phyloP scores from a whole-genome alignment of 2,329 filamentous ascomycete genomes.

The Tolypocladium ovalisporum region DNA sequence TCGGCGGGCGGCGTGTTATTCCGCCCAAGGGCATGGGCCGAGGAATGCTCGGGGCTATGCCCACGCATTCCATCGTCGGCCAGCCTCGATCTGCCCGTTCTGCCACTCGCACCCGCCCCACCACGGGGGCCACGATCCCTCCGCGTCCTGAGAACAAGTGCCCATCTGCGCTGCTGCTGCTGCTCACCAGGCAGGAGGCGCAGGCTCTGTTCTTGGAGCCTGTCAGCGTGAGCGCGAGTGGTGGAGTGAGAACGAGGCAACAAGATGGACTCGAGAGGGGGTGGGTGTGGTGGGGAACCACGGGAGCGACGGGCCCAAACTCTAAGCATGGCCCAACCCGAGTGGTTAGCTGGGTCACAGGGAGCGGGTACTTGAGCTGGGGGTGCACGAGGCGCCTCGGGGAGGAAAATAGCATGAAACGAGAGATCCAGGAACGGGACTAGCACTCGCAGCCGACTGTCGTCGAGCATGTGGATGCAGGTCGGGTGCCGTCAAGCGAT shows the following conservation, averaged over 20 bases:
- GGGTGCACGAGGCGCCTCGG: background rate
- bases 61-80: slow-evolving; percentile 2
- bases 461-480: background rate
- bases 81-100: background rate
- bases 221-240: background rate
- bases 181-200: background rate
- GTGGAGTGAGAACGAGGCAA: background rate
- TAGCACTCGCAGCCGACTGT: too few species aligned
- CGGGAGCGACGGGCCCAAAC: background rate
- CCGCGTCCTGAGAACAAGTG: background rate
- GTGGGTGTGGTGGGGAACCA: background rate
- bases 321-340: background rate
- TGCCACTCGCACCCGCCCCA: background rate
- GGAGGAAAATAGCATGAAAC: background rate
- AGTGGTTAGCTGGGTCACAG: background rate
- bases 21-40: background rate
- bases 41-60: slow-evolving; percentile 3
- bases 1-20: background rate
- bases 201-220: background rate
- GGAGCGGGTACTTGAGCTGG: background rate
- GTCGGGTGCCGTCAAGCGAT: background rate
- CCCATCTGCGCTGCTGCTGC: background rate
- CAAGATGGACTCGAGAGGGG: background rate
- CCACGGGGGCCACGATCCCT: background rate
- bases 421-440: background rate